Base-by-base conservation (phyloP, 2,329 filamentous ascomycete species). In the Alternaria ventricosa region DNA sequence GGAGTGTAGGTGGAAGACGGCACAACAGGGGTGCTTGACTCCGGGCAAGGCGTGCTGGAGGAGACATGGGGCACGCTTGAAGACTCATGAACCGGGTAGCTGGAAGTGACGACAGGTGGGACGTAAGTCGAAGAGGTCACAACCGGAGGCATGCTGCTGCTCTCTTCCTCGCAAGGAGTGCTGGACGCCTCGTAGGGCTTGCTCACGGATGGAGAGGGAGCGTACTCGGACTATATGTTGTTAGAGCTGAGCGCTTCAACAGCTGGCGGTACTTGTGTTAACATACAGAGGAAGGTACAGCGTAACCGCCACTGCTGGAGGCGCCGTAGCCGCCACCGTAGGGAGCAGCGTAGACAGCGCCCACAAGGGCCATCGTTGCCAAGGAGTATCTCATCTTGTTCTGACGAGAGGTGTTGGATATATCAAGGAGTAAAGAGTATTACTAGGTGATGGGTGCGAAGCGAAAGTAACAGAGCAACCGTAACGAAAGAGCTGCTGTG, bases 401-500 rank as follows among this genome's bases (percentile, higher is more conserved):
- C 68, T 47, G 50, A 64, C 20, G 66, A 61, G 57, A 49, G 61
- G 55, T 60, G 65, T 47, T 9, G 43, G 53, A 36, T 64, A 57
- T 51, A 63, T 46, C 47, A 69, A 64, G 58, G 64, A 68, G 41
- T 41, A 41, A 61, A 57, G 20, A 49, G 28, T 25, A 49, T 62
- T 65, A 63, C 61, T 41, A 68, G 65, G 63, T 65, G 65, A 10
- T 61, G 56, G 44, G 64, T 57, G 63, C 70, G 65, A 72, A 76
- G 70, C 69, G 72, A 74, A 69, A 66, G 71, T 65, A 53, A 70
- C 65, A 77, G 64, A 69, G 72, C 68, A 78, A 78, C 77, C 77
- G 74, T 79, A 79, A 73, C 76, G 77, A 79, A 72, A 69, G 77
- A 79, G 77, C 73, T 79, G 68, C 74, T 69, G 65, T 73, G 68